Evolutionary conservation across 208 protist genomes (phyloP).

Genomic region (Leishmania tropica): DNA sequence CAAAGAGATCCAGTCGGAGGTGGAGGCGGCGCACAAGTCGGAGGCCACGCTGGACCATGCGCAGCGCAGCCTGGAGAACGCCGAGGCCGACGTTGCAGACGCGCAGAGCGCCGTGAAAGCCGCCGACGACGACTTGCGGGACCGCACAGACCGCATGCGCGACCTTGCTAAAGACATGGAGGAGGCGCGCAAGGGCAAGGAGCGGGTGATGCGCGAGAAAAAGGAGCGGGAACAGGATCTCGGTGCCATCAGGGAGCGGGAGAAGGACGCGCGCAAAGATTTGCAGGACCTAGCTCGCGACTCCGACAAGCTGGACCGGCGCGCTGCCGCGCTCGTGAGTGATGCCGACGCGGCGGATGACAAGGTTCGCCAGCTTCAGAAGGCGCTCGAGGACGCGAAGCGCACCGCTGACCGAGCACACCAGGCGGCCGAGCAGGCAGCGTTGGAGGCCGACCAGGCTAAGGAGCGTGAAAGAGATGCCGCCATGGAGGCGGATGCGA

Average conservation of each 20-base stretch:
- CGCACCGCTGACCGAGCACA: constrained; percentile 76
- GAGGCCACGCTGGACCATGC: constrained; percentile 65
- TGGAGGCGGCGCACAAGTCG: constrained; percentile 66
- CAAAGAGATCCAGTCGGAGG: constrained; percentile 83
- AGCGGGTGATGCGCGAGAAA: constrained; percentile 75
- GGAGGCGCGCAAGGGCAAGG: constrained; percentile 74
- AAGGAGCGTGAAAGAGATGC: constrained; percentile 71
- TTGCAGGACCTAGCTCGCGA: constrained; percentile 79
- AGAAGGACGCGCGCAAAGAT: constrained; percentile 75
- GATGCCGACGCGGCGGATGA: constrained; percentile 81
- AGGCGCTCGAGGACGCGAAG: constrained; percentile 84
- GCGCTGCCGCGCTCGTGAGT: constrained; percentile 50
- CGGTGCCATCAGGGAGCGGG: constrained; percentile 59
- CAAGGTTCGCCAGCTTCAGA: constrained; percentile 87
- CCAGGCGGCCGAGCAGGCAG: constrained; percentile 67
- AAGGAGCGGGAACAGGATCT: constrained; percentile 86
- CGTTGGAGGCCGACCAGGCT: constrained; percentile 65
- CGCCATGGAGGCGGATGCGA: constrained; percentile 65
- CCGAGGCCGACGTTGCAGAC: constrained; percentile 62
- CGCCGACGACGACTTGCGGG: constrained; percentile 79
- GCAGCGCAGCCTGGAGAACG: constrained; percentile 49
- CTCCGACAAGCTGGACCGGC: constrained; percentile 77
- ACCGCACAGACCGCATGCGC: constrained; percentile 80
- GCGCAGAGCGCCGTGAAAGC: constrained; percentile 59
- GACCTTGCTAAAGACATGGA: constrained; percentile 85